phyloP scores from a whole-genome alignment of 1,284 basidiomycete genomes.

The Inonotus obliquus region DNA sequence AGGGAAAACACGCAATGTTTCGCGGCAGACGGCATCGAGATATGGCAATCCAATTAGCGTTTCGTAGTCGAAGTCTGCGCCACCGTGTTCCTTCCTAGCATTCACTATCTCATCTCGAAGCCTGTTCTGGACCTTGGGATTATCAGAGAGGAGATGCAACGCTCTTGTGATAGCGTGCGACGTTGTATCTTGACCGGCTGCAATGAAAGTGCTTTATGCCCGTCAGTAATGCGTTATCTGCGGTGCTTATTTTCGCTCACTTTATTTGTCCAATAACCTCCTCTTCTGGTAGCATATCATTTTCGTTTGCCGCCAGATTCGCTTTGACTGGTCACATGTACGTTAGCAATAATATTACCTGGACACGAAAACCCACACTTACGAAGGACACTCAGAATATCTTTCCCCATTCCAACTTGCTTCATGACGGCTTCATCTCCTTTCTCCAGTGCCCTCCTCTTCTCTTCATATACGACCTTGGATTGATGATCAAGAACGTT shows the following conservation, averaged over 20 bases:
- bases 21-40: conserved; percentile 36
- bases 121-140: conserved; percentile 25
- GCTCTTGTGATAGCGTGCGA: conserved; percentile 26
- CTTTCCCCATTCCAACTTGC: conserved; percentile 14
- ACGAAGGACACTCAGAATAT: conserved; percentile 18
- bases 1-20: conserved; percentile 33
- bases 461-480: not conserved
- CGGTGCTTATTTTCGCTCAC: not conserved
- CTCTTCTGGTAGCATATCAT: conserved; percentile 20
- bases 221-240: conserved; percentile 22
- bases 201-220: conserved; percentile 27
- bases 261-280: conserved; percentile 29
- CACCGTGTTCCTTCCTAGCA: conserved; percentile 20
- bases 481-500: conserved; percentile 3
- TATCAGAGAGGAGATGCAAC: conserved; percentile 26
- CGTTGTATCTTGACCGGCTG: conserved; percentile 30
- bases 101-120: conserved; percentile 27
- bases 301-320: conserved; percentile 4
- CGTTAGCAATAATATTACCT: not conserved
- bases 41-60: conserved; percentile 31
- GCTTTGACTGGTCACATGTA: conserved; percentile 2
- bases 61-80: conserved; percentile 30
- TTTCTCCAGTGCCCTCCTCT: conserved; percentile 4
- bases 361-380: not conserved
- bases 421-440: conserved; percentile 6